phyloP scores from a whole-genome alignment of 768 basidiomycete species.

The Mycena rebaudengoi region DNA sequence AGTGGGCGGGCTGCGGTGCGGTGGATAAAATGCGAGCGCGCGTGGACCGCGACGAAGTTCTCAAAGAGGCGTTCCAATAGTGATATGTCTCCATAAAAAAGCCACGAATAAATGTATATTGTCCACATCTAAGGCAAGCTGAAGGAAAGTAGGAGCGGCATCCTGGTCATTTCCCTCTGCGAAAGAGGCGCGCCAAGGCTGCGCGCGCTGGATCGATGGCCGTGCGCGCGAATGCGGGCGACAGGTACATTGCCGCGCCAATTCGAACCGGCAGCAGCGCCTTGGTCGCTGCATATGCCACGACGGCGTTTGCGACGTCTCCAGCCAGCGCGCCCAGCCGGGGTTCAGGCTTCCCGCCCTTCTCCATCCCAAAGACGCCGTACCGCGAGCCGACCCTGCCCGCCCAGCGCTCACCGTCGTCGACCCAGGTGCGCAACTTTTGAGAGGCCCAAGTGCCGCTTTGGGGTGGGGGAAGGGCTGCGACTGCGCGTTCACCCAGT shows the following conservation, averaged over 20 bases:
- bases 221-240: constrained; percentile 75
- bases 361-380: constrained; percentile 82
- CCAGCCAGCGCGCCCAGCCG: constrained; percentile 60
- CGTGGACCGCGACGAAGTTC: too few species aligned
- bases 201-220: constrained; percentile 70
- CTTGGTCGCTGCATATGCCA: constrained; percentile 86
- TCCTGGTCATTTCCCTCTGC: too few species aligned
- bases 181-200: constrained; percentile 41
- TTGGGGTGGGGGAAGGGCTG: constrained; percentile 28
- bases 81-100: too few species aligned
- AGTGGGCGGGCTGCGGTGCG: too few species aligned
- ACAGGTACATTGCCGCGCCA: constrained; percentile 73
- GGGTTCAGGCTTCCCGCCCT: constrained; percentile 42
- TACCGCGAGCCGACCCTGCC: constrained; percentile 77
- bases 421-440: constrained; percentile 67
- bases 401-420: constrained; percentile 80
- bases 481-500: constrained; percentile 72
- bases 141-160: too few species aligned
- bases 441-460: constrained; percentile 50
- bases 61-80: too few species aligned
- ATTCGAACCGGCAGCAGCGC: constrained; percentile 79
- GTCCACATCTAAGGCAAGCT: too few species aligned
- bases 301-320: constrained; percentile 82
- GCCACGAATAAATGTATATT: too few species aligned
- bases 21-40: too few species aligned